These are phyloP conservation scores for Pseudogymnoascus sp. DNA, from an alignment of 2,329 filamentous ascomycete species.

Conservation along the genomic window DNA sequence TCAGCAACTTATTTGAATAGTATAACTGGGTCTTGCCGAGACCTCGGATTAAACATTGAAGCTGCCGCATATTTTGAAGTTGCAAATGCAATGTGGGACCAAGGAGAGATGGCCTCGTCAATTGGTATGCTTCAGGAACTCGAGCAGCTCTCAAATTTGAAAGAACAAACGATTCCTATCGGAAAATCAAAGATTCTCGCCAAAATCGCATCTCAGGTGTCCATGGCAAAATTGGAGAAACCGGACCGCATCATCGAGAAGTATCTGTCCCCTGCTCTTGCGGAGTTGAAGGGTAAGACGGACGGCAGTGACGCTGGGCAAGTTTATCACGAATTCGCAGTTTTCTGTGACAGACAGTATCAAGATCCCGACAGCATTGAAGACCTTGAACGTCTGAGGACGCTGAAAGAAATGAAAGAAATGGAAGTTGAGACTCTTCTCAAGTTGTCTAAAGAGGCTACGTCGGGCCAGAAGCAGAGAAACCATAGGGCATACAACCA, in stretches of 20 bases:
- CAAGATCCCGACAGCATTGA: conserved; percentile 79
- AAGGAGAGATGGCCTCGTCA: conserved; percentile 81
- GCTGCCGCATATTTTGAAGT: conserved; percentile 73
- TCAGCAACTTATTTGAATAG: conserved; percentile 77
- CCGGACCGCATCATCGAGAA: conserved; percentile 82
- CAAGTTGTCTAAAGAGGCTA: conserved; percentile 40
- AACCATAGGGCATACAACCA: conserved; percentile 58
- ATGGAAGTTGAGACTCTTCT: conserved; percentile 72
- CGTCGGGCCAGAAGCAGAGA: conserved; percentile 41
- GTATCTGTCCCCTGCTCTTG: conserved; percentile 78
- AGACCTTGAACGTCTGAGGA: conserved; percentile 74
- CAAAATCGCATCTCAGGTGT: conserved; percentile 81
- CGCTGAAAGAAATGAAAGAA: conserved; percentile 70
- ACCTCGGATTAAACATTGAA: conserved; percentile 68
- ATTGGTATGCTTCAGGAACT: conserved; percentile 81
- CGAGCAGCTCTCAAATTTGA: conserved; percentile 52
- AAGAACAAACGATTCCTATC: conserved; percentile 63
- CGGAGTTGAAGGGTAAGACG: conserved; percentile 63
- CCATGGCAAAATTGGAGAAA: conserved; percentile 82
- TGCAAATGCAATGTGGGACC: conserved; percentile 87
- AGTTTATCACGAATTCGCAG: conserved; percentile 90
- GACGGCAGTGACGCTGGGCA: conserved; percentile 70
- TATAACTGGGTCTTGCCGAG: conserved; percentile 61
- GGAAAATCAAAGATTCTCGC: conserved; percentile 75
- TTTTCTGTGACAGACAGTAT: conserved; percentile 90